Evolutionary conservation across 2,329 filamentous ascomycete genomes (phyloP).

Genomic region (Zasmidium citrigriseum): DNA sequence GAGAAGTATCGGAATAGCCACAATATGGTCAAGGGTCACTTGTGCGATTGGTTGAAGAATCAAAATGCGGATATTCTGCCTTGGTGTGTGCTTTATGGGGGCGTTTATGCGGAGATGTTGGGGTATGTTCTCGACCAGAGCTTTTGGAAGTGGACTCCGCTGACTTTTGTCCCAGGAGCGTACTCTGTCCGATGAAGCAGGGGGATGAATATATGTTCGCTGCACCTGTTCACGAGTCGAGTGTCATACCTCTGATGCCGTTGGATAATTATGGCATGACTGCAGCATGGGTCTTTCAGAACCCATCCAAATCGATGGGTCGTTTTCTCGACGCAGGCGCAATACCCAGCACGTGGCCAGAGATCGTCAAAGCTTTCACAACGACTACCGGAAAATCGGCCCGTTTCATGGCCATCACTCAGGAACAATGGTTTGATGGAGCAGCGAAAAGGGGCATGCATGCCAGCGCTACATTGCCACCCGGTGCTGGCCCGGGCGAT

Average conservation of each 20-base stretch:
- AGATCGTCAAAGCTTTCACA: neutral
- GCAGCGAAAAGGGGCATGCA: neutral
- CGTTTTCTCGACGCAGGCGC: conserved; percentile 1
- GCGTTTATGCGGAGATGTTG: conserved; percentile 4
- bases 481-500: neutral
- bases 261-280: conserved; percentile 2
- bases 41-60: neutral
- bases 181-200: neutral
- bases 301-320: neutral
- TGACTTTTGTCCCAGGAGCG: neutral
- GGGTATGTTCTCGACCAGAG: neutral
- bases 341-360: neutral
- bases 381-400: neutral
- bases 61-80: neutral
- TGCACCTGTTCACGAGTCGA: neutral
- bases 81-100: neutral
- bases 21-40: conserved; percentile 2
- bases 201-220: conserved; percentile 1
- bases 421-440: conserved; percentile 1
- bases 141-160: neutral
- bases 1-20: conserved; percentile 8
- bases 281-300: neutral
- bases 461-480: neutral
- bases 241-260: conserved; percentile 4
- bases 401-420: neutral